phyloP scores from a whole-genome alignment of 495 filamentous ascomycete species.

The Aspergillus steynii region DNA sequence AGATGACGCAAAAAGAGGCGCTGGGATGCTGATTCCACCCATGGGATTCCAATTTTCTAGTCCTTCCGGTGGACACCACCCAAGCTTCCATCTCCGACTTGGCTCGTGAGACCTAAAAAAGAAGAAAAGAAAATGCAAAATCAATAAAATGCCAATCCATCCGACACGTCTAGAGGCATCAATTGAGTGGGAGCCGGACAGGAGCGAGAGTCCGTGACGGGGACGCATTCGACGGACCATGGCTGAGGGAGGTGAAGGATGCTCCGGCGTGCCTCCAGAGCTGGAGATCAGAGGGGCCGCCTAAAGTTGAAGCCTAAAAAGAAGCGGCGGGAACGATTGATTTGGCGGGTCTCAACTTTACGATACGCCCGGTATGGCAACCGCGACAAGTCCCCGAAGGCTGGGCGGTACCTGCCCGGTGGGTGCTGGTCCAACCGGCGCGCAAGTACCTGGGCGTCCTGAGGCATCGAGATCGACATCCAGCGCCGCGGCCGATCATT shows the following conservation, averaged over 20 bases:
- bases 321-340: conserved; percentile 24
- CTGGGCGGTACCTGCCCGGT: conserved; percentile 13
- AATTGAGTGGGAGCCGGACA: not conserved
- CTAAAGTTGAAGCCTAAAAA: conserved; percentile 19
- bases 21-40: not conserved
- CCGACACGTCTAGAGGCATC: not conserved
- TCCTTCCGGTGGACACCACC: not conserved
- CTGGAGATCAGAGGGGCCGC: not conserved
- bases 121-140: not conserved
- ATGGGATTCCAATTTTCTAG: no score
- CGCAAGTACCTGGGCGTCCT: not conserved
- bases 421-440: not conserved
- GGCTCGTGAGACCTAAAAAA: not conserved
- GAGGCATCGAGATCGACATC: not conserved
- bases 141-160: not conserved
- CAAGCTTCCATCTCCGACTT: not conserved
- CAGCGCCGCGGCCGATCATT: not conserved
- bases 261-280: no score
- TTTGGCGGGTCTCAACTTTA: conserved; percentile 4
- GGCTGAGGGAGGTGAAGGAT: no score
- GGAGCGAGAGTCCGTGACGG: not conserved
- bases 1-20: not conserved
- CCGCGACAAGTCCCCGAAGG: not conserved
- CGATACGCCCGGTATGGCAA: not conserved
- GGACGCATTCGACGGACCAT: no score